phyloP scores from a whole-genome alignment of 176 grass and related monocot genomes.

The Carex myosuroides region DNA sequence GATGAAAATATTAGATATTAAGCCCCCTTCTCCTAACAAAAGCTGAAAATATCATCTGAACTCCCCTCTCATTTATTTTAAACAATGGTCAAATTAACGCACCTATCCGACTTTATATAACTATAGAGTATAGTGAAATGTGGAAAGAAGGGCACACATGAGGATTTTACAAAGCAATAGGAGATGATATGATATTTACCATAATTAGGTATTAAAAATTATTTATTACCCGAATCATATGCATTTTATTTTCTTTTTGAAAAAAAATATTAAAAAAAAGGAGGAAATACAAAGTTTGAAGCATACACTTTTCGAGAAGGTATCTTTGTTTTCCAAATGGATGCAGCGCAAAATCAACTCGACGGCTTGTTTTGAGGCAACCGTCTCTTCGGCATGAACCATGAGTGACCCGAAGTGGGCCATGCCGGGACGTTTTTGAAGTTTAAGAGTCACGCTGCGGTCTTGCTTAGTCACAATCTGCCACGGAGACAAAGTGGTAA shows the following conservation, averaged over 20 bases:
- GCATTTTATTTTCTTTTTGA: slow-evolving; percentile 33
- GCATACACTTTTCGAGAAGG: slow-evolving; percentile 88
- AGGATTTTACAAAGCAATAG: background rate
- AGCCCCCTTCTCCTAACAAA: background rate
- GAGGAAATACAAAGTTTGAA: background rate
- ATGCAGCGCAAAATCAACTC: slow-evolving; percentile 58
- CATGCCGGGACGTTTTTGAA: slow-evolving; percentile 32
- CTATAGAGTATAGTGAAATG: background rate
- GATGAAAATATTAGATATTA: background rate
- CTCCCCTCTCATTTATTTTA: background rate
- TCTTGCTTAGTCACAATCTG: slow-evolving; percentile 85
- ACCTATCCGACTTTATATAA: background rate
- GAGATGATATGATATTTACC: background rate
- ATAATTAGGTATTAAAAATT: background rate
- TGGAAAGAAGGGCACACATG: background rate
- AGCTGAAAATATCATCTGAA: too few species aligned
- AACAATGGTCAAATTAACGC: background rate
- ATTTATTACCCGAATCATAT: slow-evolving; percentile 35
- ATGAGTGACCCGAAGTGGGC: slow-evolving; percentile 46
- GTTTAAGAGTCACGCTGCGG: slow-evolving; percentile 54
- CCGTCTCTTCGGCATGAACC: slow-evolving; percentile 76
- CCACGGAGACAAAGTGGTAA: slow-evolving; percentile 10
- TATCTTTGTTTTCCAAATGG: slow-evolving; percentile 75
- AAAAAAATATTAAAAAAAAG: too few species aligned
- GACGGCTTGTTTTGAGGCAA: slow-evolving; percentile 57